Percentiles rank a stretch among this genome's conserved stretches.
These are phyloP conservation scores for Abrus pulchellus DNA, from an alignment of 306 rosid genomes.

Conservation along the genomic window DNA sequence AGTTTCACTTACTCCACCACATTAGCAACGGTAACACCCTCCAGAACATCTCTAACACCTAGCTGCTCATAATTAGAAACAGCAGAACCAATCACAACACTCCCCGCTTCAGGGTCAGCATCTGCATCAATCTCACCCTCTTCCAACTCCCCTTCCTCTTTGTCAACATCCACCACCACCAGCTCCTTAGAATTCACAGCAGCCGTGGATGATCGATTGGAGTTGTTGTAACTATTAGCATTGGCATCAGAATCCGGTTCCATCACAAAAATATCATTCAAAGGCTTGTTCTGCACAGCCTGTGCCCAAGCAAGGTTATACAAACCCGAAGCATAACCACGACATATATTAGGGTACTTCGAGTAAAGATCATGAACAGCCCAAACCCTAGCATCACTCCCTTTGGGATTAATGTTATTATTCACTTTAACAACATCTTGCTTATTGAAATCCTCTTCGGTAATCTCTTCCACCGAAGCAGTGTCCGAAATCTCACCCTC, in stretches of 20 bases:
- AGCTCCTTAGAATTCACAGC: slow-evolving; percentile 46
- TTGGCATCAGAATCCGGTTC: slow-evolving; percentile 62
- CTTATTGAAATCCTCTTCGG: slow-evolving; percentile 80
- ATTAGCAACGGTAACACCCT: slow-evolving; percentile 58
- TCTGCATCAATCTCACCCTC: slow-evolving; percentile 99
- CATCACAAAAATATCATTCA: slow-evolving; percentile 76
- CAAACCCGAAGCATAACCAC: slow-evolving; percentile 75
- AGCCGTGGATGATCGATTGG: slow-evolving; percentile 46
- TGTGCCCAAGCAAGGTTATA: slow-evolving; percentile 95
- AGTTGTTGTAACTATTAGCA: slow-evolving; percentile 44
- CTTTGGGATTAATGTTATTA: slow-evolving; percentile 38
- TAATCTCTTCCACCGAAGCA: slow-evolving; percentile 94
- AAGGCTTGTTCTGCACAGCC: slow-evolving; percentile 93
- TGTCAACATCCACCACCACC: slow-evolving; percentile 60
- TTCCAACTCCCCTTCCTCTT: slow-evolving; percentile 95
- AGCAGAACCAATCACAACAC: slow-evolving; percentile 39
- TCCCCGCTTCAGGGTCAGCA: slow-evolving; percentile 50
- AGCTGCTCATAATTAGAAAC: slow-evolving; percentile 52
- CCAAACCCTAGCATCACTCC: slow-evolving; percentile 69
- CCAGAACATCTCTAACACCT: slow-evolving; percentile 59
- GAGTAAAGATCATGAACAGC: slow-evolving; percentile 75
- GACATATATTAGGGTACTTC: slow-evolving; percentile 67
- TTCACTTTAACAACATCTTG: slow-evolving; percentile 55
- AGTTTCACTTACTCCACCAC: slow-evolving; percentile 82
- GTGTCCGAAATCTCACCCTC: slow-evolving; percentile 97